A percentile compares a stretch with the other conserved stretches of the same genome.
Conservation (phyloP, 805 yeast species). For the Nakazawaea ambrosiae region DNA sequence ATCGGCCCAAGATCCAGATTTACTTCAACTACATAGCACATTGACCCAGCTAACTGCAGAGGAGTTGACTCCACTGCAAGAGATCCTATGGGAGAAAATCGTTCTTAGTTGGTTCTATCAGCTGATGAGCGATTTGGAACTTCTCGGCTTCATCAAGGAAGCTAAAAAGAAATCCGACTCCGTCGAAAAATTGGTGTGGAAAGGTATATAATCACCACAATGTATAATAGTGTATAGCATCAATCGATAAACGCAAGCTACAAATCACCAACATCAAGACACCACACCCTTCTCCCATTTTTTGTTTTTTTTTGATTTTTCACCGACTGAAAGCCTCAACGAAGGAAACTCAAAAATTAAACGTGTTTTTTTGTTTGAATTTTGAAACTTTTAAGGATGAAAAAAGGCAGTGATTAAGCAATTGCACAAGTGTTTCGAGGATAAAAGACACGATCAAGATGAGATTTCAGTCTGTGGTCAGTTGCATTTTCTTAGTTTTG, state of each 20-base stretch:
- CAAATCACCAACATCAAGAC: neutral
- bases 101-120: slow-evolving; percentile 70
- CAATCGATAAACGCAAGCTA: neutral
- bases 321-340: slow-evolving; percentile 1
- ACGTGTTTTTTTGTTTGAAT: slow-evolving; percentile 5
- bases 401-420: neutral
- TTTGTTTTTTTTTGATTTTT: neutral
- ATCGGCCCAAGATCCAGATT: neutral
- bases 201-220: slow-evolving; percentile 38
- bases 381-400: neutral
- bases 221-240: too few relatives aligned
- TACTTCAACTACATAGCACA: neutral
- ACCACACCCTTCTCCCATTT: neutral
- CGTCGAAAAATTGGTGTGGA: slow-evolving; percentile 69
- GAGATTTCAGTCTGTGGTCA: too few relatives aligned
- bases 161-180: slow-evolving; percentile 49
- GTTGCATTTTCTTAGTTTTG: too few relatives aligned
- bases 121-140: slow-evolving; percentile 60
- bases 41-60: neutral
- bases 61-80: slow-evolving; percentile 14
- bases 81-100: slow-evolving; percentile 51
- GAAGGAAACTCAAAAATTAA: neutral
- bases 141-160: slow-evolving; percentile 63
- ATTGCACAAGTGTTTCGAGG: neutral
- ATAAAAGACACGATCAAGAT: too few relatives aligned